Evolutionary conservation across 495 filamentous ascomycete genomes (phyloP).

Genomic region (Corynascus novoguineensis): DNA sequence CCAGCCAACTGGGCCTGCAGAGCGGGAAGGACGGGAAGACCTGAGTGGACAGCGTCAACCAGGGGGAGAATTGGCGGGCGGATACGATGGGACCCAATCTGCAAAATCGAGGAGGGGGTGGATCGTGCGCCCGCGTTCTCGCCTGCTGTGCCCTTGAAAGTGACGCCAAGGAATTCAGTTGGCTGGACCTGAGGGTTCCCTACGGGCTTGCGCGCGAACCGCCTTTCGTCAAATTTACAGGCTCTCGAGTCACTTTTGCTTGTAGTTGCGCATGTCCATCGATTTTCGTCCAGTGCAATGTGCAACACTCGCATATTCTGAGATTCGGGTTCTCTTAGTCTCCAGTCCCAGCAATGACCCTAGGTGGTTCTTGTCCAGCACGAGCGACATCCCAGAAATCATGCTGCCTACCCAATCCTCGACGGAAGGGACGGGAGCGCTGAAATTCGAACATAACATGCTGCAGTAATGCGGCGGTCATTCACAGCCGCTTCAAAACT

Average conservation of each 20-base stretch:
- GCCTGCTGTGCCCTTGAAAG: slow-evolving; percentile 12
- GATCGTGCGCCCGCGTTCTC: slow-evolving; percentile 1
- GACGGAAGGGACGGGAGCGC: no score
- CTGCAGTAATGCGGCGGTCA: slow-evolving; percentile 13
- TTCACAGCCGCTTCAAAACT: neutral
- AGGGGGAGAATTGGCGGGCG: slow-evolving; percentile 12
- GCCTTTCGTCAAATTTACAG: no score
- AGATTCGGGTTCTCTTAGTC: neutral
- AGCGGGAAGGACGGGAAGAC: slow-evolving; percentile 5
- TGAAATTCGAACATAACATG: no score
- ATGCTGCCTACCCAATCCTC: no score
- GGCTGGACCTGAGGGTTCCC: neutral
- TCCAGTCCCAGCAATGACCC: no score
- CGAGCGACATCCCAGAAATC: no score
- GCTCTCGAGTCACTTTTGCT: neutral
- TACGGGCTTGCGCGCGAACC: neutral
- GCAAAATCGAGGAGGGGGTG: slow-evolving; percentile 11
- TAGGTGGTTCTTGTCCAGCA: no score
- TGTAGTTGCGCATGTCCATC: no score
- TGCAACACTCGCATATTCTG: slow-evolving; percentile 1
- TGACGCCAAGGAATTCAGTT: slow-evolving; percentile 14
- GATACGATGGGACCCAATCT: slow-evolving; percentile 9
- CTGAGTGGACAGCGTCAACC: slow-evolving; percentile 4
- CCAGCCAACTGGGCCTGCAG: slow-evolving; percentile 12
- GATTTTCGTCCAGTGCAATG: slow-evolving; percentile 7